Evolutionary conservation across 2,329 filamentous ascomycete genomes (phyloP), one percentile per base, ranked within the genome.

Genomic region (Blastomyces percursus): DNA sequence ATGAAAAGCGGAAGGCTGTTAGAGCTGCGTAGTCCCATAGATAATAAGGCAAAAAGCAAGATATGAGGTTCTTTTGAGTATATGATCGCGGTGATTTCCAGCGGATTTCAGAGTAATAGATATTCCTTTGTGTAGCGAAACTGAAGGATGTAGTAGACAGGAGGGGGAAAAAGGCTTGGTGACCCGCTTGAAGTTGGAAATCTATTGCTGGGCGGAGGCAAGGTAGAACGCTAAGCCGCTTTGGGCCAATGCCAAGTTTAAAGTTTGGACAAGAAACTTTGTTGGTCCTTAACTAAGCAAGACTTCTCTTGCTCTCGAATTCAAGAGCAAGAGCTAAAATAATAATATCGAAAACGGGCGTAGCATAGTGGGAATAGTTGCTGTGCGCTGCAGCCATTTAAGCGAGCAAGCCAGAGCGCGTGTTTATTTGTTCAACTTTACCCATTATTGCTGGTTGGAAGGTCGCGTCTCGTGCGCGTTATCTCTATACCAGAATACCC

Each of bases 401-500:
- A 19, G 52, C 52, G 52, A 55, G 30, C 16, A 38, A 38, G n/a
- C 27, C 19, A 19, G 48, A 24, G 48, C 4, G 2, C 12, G 21
- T 50, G n/a, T 24, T 50, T 50, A 14, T 30, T 30, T 51, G 16
- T 30, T 51, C 12, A 12, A 51, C 16, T 51, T 51, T 51, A 3
- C 24, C 24, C 48, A 58, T 50, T 67, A 19, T 44, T 14, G 61
- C 19, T 70, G 66, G 59, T 71, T 69, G 64, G 40, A 80, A 69
- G 79, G 80, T 42, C 54, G 9, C 72, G 71, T 62, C 73, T 73
- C 11, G 76, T 75, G 51, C 79, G 72, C 48, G 78, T 80, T 56
- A 81, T 75, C 65, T 80, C 77, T n/a, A 81, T 75, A 11, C 78
- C 79, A 11, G 78, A 77, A 52, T 75, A 71, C 61, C 77, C 75